Evolutionary conservation across 2,329 filamentous ascomycete genomes (phyloP), one percentile per base, ranked within the genome.

Genomic region (Alternaria atra): DNA sequence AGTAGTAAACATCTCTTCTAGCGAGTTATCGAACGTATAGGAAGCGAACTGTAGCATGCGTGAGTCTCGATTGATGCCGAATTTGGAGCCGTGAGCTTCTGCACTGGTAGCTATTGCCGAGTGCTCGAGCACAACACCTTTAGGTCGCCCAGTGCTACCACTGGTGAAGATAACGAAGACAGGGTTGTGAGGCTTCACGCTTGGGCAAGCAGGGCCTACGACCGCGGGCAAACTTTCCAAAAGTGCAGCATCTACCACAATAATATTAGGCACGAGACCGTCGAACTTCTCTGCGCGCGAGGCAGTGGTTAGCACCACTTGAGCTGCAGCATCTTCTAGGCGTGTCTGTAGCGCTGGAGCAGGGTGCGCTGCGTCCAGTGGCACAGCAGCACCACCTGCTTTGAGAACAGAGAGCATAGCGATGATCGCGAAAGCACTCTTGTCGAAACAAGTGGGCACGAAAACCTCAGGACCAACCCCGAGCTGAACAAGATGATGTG

Each of bases 1-100:
- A 0, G 84, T 85, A 58, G 83, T 85, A 12, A 86, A 80, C 79
- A 86, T 85, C 66, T 84, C 85, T 68, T 84, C 82, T 20, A 86
- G 82, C 59, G 83, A 84, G 51, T 84, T 84, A 60, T 87, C 85
- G 60, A 86, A 87, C 8, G 84, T 84, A 63, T 86, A 86, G 1
- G 83, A 76, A 1, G 77, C 74, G 42, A 80, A 81, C 52, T 82
- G 78, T 2, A 82, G 66, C 43, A 77, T 70, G 4, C 79, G 66
- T 10, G 69, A 67, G 2, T 61, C 67, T 1, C 65, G 66, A 4
- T 62, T 65, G 42, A 78, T 64, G 1, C 65, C 68, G 20, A 76
- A 60, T 43, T 68, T 73, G 5, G 66, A 58, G 9, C 73, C 74
- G 48, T 76, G 73, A 4, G 74, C 73, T 46, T 73, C 63, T 2